phyloP scores from a whole-genome alignment of 2,329 filamentous ascomycete genomes.

The Setomelanomma holmii region DNA sequence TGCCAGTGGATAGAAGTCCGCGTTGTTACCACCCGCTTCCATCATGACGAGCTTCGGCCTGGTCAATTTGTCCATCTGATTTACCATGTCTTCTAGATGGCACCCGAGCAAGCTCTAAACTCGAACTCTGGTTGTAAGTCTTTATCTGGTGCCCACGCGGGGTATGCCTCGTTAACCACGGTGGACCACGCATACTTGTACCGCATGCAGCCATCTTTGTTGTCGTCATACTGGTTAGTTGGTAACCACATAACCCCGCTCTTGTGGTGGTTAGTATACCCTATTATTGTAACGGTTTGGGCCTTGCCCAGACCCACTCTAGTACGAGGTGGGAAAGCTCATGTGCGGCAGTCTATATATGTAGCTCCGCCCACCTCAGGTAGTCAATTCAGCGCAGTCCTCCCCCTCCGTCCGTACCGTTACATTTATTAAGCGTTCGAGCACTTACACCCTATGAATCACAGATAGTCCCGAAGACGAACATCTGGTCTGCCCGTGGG shows the following conservation, averaged over 20 bases:
- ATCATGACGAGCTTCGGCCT: slow-evolving; percentile 13
- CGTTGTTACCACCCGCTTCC: slow-evolving; percentile 16
- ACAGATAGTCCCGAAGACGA: slow-evolving; percentile 6
- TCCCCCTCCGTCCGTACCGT: too few species aligned
- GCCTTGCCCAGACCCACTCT: too few species aligned
- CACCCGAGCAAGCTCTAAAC: slow-evolving; percentile 13
- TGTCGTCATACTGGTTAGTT: slow-evolving; percentile 1
- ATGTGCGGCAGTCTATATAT: too few species aligned
- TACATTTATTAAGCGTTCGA: too few species aligned
- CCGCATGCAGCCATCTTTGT: slow-evolving; percentile 1
- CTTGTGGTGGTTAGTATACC: slow-evolving; percentile 3
- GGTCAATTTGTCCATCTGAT: slow-evolving; percentile 9
- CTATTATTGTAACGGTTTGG: too few species aligned
- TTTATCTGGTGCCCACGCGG: slow-evolving; percentile 7
- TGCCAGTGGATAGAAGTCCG: slow-evolving; percentile 14
- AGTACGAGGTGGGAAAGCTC: too few species aligned
- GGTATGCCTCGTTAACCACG: slow-evolving; percentile 1
- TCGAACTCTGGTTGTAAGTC: slow-evolving; percentile 6
- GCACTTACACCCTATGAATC: slow-evolving; percentile 12
- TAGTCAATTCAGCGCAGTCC: too few species aligned
- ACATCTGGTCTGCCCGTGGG: too few species aligned
- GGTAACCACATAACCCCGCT: background rate
- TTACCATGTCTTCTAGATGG: slow-evolving; percentile 3
- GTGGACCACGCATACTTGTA: slow-evolving; percentile 15
- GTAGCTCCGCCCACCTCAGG: too few species aligned